Base-by-base conservation (phyloP, 495 filamentous ascomycete genomes). In the Trichoderma orchidacearum region DNA sequence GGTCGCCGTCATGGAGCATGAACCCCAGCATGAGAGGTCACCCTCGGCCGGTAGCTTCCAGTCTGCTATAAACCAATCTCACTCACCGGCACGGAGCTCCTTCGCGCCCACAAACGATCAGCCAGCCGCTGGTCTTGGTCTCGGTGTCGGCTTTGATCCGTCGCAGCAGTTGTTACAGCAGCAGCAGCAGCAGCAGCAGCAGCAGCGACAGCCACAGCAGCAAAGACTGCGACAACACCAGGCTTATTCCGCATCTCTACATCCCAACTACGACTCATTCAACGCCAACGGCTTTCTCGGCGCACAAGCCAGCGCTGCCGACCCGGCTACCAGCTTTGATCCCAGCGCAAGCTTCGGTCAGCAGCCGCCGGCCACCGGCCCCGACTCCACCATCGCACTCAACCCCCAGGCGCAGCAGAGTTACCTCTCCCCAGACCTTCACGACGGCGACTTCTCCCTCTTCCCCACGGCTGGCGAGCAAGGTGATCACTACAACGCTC, bases 401-500 rank as follows among this genome's bases (percentile, higher is more conserved):
- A 57, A 57, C 51, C 51, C 52, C 56, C 66, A 61, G 30, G 54
- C 64, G 31, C 65, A 64, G 45, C 59, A 72, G 38, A 64, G 56
- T 41, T 67, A 74, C 45, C 51, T 79, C 30, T 59, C 64, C n/a
- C 51, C 68, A 8, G 72, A 66, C 58, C 78, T 79, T 59, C 65
- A 62, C 59, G 64, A 67, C 61, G 66, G 62, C 38, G 80, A 83
- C 66, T 83, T 80, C 58, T 69, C 77, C 30, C 68, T 82, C 54
- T 82, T 76, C 58, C 72, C 78, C 17, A 59, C 67, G 3, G 57
- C 66, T 3, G 58, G 64, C 4, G 62, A 59, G 31, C 70, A 63
- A 29, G 65, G 62, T 18, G 74, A 77, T 41, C 70, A 75, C 59
- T 73, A 67, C 57, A 70, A 72, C 60, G 60, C 70, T 4, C 74